These are phyloP conservation scores for Blastobotrys niveus DNA, from an alignment of 1,139 yeast species.

Conservation along the genomic window DNA sequence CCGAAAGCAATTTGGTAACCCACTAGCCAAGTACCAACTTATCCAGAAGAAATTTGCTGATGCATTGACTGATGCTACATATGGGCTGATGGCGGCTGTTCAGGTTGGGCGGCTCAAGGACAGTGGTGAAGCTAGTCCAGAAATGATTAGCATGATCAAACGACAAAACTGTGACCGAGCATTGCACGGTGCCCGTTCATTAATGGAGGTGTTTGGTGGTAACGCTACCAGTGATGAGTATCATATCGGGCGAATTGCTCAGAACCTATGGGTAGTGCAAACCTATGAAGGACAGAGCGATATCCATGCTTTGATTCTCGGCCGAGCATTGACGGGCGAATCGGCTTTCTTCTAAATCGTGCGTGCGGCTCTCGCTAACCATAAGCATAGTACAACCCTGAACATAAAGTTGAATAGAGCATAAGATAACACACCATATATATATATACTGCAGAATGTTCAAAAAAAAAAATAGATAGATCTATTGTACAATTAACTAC, in stretches of 20 bases:
- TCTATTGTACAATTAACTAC: too few species aligned
- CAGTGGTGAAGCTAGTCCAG: conserved; percentile 36
- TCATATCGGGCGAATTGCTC: conserved; percentile 41
- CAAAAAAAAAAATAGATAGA: too few species aligned
- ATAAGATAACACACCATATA: too few species aligned
- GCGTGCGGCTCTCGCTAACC: too few species aligned
- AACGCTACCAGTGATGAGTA: conserved; percentile 42
- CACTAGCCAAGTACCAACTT: conserved; percentile 40
- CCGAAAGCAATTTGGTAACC: conserved; percentile 39
- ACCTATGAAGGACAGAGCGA: conserved; percentile 45
- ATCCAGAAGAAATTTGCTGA: conserved; percentile 42
- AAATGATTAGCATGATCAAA: conserved; percentile 42
- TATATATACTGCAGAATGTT: too few species aligned
- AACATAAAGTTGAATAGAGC: too few species aligned
- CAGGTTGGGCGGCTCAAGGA: conserved; percentile 43
- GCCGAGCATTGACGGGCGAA: conserved; percentile 41
- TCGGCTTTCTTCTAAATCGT: conserved; percentile 33
- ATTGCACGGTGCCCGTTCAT: conserved; percentile 34
- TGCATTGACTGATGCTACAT: conserved; percentile 40
- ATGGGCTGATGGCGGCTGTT: conserved; percentile 38
- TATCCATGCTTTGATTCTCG: conserved; percentile 40
- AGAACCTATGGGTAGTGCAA: conserved; percentile 42
- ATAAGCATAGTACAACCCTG: too few species aligned
- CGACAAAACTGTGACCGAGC: conserved; percentile 43
- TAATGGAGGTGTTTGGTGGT: conserved; percentile 44